phyloP scores from a whole-genome alignment of 768 basidiomycete genomes.

The Naematelia aurantialba region DNA sequence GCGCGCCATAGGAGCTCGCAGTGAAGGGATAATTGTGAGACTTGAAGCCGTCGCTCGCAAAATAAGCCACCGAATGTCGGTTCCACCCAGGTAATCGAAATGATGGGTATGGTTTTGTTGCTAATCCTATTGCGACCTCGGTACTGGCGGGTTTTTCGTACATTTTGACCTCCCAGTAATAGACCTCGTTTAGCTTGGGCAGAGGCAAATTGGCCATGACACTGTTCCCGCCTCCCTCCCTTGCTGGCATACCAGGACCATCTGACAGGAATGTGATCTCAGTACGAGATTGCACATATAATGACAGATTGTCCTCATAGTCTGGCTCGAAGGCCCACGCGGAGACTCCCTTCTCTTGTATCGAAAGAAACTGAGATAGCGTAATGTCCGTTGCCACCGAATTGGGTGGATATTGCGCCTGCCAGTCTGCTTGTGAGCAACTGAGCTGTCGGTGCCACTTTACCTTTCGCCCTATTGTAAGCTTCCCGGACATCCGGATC shows the following conservation, averaged over 20 bases:
- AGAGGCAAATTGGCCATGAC: slow-evolving; percentile 96
- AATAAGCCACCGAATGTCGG: slow-evolving; percentile 87
- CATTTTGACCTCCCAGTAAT: slow-evolving; percentile 99
- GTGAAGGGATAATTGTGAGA: slow-evolving; percentile 97
- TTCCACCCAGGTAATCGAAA: slow-evolving; percentile 86
- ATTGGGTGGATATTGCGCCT: slow-evolving; percentile 80
- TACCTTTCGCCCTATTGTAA: slow-evolving; percentile 86
- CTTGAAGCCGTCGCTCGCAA: slow-evolving; percentile 86
- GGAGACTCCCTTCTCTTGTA: slow-evolving; percentile 98
- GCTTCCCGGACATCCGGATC: slow-evolving; percentile 63
- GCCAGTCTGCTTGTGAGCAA: slow-evolving; percentile 49
- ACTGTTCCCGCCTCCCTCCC: slow-evolving; percentile 86
- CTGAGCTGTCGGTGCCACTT: slow-evolving; percentile 24
- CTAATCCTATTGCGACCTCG: slow-evolving; percentile 84
- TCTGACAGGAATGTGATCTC: slow-evolving; percentile 87
- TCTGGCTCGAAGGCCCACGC: slow-evolving; percentile 99
- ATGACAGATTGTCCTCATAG: slow-evolving; percentile 86
- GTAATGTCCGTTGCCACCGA: slow-evolving; percentile 98
- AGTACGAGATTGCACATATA: slow-evolving; percentile 90
- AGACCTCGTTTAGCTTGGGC: slow-evolving; percentile 96
- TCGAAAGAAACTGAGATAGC: slow-evolving; percentile 94
- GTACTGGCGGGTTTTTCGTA: slow-evolving; percentile 88
- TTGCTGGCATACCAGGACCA: slow-evolving; percentile 58
- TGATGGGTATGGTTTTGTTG: slow-evolving; percentile 93
- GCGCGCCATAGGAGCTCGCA: slow-evolving; percentile 72